Evolutionary conservation across 2,329 filamentous ascomycete species (phyloP), one percentile per base, ranked within the genome.

Genomic region (Penicillium oxalicum): DNA sequence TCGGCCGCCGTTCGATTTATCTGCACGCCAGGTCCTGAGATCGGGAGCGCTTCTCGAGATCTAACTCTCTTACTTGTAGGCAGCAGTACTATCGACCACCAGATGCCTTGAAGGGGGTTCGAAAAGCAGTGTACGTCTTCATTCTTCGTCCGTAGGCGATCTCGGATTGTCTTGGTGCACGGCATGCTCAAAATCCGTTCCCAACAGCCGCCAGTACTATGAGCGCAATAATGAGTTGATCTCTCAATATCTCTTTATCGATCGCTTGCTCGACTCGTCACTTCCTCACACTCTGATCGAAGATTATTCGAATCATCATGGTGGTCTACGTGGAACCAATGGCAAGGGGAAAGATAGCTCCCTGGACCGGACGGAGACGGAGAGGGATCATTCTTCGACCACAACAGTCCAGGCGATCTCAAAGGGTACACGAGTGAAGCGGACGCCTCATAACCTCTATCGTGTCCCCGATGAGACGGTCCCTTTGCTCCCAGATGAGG

Each of bases 211-310:
- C 40, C 65, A 84, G 62, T 96, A 95, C 72, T 95, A 97, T 64
- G 85, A 94, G 74, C 82, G 88, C 38, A 91, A 84, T 64, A 97
- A 97, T 70, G 83, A 84, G 58, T 76, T 96, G 38, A 83, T 97
- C 50, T 87, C 93, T 67, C 87, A 95, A 66, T 97, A 96, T 67
- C 77, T 94, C 54, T 96, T 94, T 67, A 95, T 96, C 60, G 91
- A 96, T 70, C 82, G 86, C 45, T 76, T 97, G 48, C 78, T 97
- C 52, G 90, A 95, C 70, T 95, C 89, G 7, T 91, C 88, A 28
- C 80, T 95, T n/a, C 91, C 91, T 2, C 91, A 95, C 63, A 85
- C 91, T 60, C 76, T 97, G 39, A 83, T 97, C 49, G 91, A 94
- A 63, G 91, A 96, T 69, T 96, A 95, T 68, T 49, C 52, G 11